Evolutionary conservation across 1,284 basidiomycete genomes (phyloP), one percentile per base, ranked within the genome.

Genomic region (Flammula alnicola): DNA sequence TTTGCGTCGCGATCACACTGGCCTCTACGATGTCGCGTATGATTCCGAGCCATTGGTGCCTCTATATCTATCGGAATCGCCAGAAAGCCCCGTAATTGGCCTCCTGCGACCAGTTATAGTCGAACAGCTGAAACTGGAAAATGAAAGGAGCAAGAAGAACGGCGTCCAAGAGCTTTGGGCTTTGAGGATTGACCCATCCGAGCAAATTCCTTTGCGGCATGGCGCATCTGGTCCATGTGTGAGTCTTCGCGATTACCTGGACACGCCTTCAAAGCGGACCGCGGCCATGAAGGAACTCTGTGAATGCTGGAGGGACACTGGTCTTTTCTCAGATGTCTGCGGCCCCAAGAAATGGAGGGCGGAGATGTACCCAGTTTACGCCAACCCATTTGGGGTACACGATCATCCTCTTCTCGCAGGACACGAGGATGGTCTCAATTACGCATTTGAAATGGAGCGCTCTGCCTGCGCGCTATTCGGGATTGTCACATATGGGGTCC

Each of bases 401-500:
- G 77, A 79, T 52, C 63, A 76, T 60, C 73, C 73, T 11, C 43
- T 43, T 35, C 43, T 56, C 12, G 54, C 45, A 17, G 44, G 40
- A 23, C 47, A 47, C 14, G 63, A 57, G 27, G 46, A 48, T 25
- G 56, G 64, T 5, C 51, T 72, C 26, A 93, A 93, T 64, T 86
- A 82, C 49, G 89, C 82, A 4, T 97, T 98, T 66, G 81, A 86
- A 62, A 81, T 98, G 75, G 96, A 99, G 68, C 83, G 96, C 44
- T 79, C 92, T 1, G 93, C 93, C 0, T 92, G 90, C 61, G 82
- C 90, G 1, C 70, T 98, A 30, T 98, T 98, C 61, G 95, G 96
- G 1, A 70, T 96, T 7, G 81, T 93, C 39, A 98, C 95, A 0
- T 96, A 91, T 62, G 89, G 94, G 0, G 87, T 93, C 5, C 93